Evolutionary conservation across 2,329 filamentous ascomycete species (phyloP).

Genomic region (Sphaerulina musiva): DNA sequence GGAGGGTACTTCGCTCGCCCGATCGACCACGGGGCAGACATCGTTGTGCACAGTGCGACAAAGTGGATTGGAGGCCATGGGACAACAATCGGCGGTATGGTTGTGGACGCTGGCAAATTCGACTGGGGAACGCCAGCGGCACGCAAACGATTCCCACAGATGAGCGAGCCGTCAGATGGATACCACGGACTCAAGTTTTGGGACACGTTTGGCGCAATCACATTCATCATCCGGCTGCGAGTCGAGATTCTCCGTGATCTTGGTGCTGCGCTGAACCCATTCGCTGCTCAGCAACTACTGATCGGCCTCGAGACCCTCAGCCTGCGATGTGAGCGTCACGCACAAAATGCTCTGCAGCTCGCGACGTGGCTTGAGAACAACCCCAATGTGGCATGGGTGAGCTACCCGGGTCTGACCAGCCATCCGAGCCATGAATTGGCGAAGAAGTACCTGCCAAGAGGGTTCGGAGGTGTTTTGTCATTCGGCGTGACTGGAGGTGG

Average conservation of each 20-base stretch:
- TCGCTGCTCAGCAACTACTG: constrained; percentile 85
- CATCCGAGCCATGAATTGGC: constrained; percentile 74
- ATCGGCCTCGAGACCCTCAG: constrained; percentile 86
- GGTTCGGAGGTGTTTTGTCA: constrained; percentile 83
- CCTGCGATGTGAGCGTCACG: constrained; percentile 78
- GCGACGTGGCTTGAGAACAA: constrained; percentile 79
- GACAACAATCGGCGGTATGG: constrained; percentile 74
- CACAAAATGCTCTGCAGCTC: constrained; percentile 70
- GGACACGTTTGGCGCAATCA: constrained; percentile 78
- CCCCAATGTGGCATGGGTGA: constrained; percentile 83
- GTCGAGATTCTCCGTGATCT: constrained; percentile 88
- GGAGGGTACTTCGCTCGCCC: constrained; percentile 83
- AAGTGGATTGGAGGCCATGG: constrained; percentile 98
- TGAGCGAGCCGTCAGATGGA: constrained; percentile 78
- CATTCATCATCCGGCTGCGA: constrained; percentile 77
- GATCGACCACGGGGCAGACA: constrained; percentile 86
- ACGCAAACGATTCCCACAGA: constrained; percentile 72
- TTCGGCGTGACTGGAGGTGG: constrained; percentile 90
- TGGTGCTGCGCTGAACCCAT: constrained; percentile 76
- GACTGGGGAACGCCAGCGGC: constrained; percentile 76
- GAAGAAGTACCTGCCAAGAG: constrained; percentile 78
- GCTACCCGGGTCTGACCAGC: constrained; percentile 79
- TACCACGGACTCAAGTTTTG: constrained; percentile 94
- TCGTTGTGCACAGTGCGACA: constrained; percentile 87
- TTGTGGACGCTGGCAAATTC: constrained; percentile 86